Percentiles rank a stretch among this genome's conserved stretches.
phyloP scores from a whole-genome alignment of 1,284 basidiomycete species.

The Megacollybia platyphylla region DNA sequence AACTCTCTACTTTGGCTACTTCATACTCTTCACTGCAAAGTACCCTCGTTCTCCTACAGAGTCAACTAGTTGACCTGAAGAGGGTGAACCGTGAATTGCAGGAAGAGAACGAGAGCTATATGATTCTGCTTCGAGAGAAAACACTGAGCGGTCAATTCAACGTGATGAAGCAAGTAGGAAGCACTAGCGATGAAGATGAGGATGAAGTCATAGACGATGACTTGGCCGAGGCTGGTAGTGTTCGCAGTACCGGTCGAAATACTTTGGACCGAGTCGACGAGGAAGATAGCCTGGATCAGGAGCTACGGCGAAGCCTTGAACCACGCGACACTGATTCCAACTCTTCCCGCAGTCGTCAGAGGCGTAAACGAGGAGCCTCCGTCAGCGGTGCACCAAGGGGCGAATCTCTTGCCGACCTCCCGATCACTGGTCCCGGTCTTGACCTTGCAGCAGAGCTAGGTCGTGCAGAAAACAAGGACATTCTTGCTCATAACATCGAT shows the following conservation, averaged over 20 bases:
- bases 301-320: constrained; percentile 23
- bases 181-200: constrained; percentile 31
- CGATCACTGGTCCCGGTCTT: constrained; percentile 75
- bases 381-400: constrained; percentile 38
- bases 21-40: constrained; percentile 71
- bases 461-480: constrained; percentile 73
- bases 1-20: constrained; percentile 69
- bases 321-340: constrained; percentile 23
- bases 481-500: constrained; percentile 39
- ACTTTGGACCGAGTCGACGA: constrained; percentile 46
- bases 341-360: constrained; percentile 27
- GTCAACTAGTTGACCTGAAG: constrained; percentile 65
- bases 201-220: constrained; percentile 37
- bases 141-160: constrained; percentile 82
- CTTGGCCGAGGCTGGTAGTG: constrained; percentile 35
- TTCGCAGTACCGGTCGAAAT: constrained; percentile 42
- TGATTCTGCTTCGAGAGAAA: constrained; percentile 80
- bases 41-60: constrained; percentile 62
- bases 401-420: constrained; percentile 68
- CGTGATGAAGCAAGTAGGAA: constrained; percentile 54
- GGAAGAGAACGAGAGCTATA: constrained; percentile 93
- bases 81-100: constrained; percentile 72
- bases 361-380: constrained; percentile 41
- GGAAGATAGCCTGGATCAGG: constrained; percentile 25
- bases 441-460: constrained; percentile 87